Evolutionary conservation across 495 filamentous ascomycete species (phyloP).

Genomic region (Lophium mytilinum): DNA sequence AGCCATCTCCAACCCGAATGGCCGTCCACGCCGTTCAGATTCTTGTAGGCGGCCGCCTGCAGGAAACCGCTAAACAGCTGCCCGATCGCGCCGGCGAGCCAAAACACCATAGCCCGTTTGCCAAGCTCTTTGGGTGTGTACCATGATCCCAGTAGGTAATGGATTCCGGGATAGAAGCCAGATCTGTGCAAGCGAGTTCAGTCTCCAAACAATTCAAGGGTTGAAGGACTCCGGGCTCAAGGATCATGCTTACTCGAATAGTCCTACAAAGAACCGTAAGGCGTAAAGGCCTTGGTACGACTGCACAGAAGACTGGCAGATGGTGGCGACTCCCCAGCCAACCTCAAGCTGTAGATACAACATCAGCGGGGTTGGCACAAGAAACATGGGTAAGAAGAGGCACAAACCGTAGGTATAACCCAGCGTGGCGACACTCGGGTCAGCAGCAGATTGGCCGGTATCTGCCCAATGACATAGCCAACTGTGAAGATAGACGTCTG

Average conservation of each 20-base stretch:
- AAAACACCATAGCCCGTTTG: background rate
- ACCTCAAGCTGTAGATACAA: background rate
- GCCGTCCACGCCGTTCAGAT: background rate
- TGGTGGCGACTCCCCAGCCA: background rate
- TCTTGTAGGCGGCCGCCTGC: too few species aligned
- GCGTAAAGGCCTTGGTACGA: background rate
- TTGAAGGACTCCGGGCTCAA: too few species aligned
- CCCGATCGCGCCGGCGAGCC: background rate
- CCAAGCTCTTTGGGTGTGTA: background rate
- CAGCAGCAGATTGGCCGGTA: background rate
- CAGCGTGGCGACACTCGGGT: too few species aligned
- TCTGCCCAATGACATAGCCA: background rate
- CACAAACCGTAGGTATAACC: too few species aligned
- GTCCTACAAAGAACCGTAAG: background rate
- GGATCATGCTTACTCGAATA: background rate
- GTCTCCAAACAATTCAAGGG: too few species aligned
- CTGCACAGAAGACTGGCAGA: background rate
- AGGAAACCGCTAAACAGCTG: too few species aligned
- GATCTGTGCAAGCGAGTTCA: too few species aligned
- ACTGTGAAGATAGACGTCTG: background rate
- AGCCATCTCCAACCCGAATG: background rate
- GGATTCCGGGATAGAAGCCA: too few species aligned
- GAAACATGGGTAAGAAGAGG: too few species aligned
- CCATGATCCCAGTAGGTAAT: conserved; percentile 7
- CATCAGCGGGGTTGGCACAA: too few species aligned